A percentile compares a stretch with the other conserved stretches of the same genome.
phyloP scores from a whole-genome alignment of 257 asterid genomes.

The Marsdenia floribunda region DNA sequence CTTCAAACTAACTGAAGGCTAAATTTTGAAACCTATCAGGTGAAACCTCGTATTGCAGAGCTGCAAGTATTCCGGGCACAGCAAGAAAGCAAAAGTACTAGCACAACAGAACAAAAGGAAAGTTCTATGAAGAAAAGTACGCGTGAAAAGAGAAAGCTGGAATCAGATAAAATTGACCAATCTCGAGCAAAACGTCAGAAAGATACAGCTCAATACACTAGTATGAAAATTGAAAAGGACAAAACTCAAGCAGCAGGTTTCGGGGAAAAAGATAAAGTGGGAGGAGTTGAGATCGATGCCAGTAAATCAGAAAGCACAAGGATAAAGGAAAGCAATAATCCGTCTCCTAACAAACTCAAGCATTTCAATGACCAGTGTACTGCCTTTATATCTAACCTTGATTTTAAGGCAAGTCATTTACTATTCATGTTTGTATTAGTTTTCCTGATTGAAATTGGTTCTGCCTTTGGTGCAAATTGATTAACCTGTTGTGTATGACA shows the following conservation, averaged over 20 bases:
- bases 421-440: neutral
- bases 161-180: conserved; percentile 38
- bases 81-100: conserved; percentile 60
- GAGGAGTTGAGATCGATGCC: conserved; percentile 25
- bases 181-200: conserved; percentile 66
- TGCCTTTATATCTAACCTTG: conserved; percentile 75
- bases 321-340: conserved; percentile 36
- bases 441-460: conserved; percentile 3
- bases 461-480: conserved; percentile 4
- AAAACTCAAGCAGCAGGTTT: conserved; percentile 32
- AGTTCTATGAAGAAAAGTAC: conserved; percentile 35
- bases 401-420: conserved; percentile 46
- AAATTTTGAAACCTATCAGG: conserved; percentile 33
- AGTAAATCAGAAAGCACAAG: conserved; percentile 32
- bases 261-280: conserved; percentile 33
- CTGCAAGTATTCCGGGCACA: conserved; percentile 66
- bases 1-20: neutral
- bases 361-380: conserved; percentile 78
- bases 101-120: conserved; percentile 41
- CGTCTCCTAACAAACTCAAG: conserved; percentile 39
- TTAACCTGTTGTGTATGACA: conserved; percentile 7
- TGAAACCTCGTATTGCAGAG: conserved; percentile 92
- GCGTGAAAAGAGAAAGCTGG: conserved; percentile 77
- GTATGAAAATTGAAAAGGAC: conserved; percentile 31
- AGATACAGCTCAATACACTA: conserved; percentile 36